Percentiles rank a stretch among this genome's conserved stretches.
phyloP scores from a whole-genome alignment of 345 rosid genomes.

The Dipteronia sinensis region DNA sequence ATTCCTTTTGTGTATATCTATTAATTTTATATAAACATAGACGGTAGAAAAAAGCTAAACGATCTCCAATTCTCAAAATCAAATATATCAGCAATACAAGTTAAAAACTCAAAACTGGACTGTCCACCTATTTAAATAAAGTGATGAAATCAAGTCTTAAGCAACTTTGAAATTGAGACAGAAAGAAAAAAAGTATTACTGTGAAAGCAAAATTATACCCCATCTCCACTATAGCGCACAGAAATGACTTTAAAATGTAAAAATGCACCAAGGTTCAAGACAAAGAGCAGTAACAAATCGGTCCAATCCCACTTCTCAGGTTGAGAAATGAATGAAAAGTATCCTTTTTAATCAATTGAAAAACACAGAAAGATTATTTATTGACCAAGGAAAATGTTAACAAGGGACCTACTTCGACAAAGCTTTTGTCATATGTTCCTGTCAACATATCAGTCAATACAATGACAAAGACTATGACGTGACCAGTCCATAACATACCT shows the following conservation, averaged over 20 bases:
- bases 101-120: not conserved
- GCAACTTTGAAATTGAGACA: not conserved
- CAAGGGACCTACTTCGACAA: too few relatives aligned
- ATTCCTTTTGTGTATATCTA: not conserved
- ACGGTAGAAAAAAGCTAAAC: not conserved
- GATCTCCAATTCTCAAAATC: not conserved
- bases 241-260: slow-evolving; percentile 27
- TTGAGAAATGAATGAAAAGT: too few relatives aligned
- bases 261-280: too few relatives aligned
- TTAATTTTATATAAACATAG: not conserved
- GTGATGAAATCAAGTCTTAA: not conserved
- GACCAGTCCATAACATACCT: too few relatives aligned
- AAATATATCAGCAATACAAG: not conserved
- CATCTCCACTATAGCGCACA: slow-evolving; percentile 73
- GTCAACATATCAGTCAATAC: too few relatives aligned
- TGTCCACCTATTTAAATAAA: not conserved
- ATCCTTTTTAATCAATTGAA: too few relatives aligned
- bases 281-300: too few relatives aligned
- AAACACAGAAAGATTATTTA: too few relatives aligned
- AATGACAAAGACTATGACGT: too few relatives aligned
- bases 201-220: slow-evolving; percentile 89
- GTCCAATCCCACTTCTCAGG: too few relatives aligned
- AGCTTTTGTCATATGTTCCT: too few relatives aligned
- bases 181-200: slow-evolving; percentile 35
- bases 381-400: too few relatives aligned